Base-by-base conservation (phyloP, 805 yeast genomes). In the Candida taoyuanica region DNA sequence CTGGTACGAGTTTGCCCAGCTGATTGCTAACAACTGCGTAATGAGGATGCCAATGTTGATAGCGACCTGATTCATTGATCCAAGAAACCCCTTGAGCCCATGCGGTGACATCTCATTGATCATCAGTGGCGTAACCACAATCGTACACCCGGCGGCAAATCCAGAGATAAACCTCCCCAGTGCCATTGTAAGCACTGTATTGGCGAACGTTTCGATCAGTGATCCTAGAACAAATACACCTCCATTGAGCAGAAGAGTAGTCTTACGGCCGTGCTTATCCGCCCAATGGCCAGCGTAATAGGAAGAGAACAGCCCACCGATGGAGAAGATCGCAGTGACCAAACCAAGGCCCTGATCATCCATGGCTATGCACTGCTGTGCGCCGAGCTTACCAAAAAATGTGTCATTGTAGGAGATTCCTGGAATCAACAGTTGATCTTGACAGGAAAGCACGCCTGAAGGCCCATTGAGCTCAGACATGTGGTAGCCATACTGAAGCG, bases 381-480 rank as follows among this genome's bases (percentile, higher is more conserved):
- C 19, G 67, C 76, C 65, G 70, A 80, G 29, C 71, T 44, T 16
- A 59, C 59, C 21, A 38, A 39, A 42, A 38, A 47, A 33, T 0
- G 54, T 44, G 7, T 48, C 47, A 8, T 43, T 53, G 35, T 50
- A 53, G 5, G 55, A 46, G 4, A 31, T 39, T 0, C 48, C 56
- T 6, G 59, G 58, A 3, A 55, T 39, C 6, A 49, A 47, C 30
- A 52, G 35, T 16, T 47, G 38, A 17, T 50, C 53, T 17, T 58
- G 59, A 54, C 95, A 86, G 9, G 85, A 72, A 33, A 87, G 67
- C 23, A 76, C 73, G 12, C 73, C 71, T 40, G 83, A 84, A 0
- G 97, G 96, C 6, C 96, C 95, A 62, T 91, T 91, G 57, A 91
- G 70, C 59, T 89, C 97, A 1, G 96, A 82, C 82, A 91, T 81